Percentiles rank a stretch among this genome's conserved stretches.
These are phyloP conservation scores for Russula emetica DNA, from an alignment of 768 basidiomycete genomes.

Conservation along the genomic window DNA sequence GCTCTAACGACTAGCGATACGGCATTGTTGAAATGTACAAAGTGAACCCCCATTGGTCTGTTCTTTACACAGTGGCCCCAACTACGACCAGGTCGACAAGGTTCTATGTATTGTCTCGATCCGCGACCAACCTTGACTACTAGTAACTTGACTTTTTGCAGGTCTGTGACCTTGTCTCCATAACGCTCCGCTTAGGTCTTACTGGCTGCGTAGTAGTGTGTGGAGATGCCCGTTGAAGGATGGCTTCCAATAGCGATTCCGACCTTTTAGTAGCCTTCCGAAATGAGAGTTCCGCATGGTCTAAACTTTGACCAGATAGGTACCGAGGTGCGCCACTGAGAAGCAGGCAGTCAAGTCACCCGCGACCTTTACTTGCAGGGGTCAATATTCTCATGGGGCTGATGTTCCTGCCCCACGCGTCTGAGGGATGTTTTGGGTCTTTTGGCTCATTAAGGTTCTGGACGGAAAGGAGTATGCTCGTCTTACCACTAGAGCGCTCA, in stretches of 20 bases:
- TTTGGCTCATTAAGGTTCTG: slow-evolving; percentile 63
- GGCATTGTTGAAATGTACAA: too few species aligned
- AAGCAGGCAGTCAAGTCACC: background rate
- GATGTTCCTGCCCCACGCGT: slow-evolving; percentile 57
- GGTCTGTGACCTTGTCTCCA: background rate
- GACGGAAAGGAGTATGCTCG: slow-evolving; percentile 40
- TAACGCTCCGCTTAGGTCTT: background rate
- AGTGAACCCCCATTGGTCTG: too few species aligned
- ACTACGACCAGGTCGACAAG: too few species aligned
- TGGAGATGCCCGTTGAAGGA: too few species aligned
- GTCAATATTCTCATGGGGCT: slow-evolving; percentile 57
- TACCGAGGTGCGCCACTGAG: slow-evolving; percentile 48
- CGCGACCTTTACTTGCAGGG: slow-evolving; percentile 34
- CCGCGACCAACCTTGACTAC: too few species aligned
- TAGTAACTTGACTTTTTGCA: background rate
- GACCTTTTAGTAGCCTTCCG: slow-evolving; percentile 29
- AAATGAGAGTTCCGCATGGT: slow-evolving; percentile 50
- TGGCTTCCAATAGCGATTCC: too few species aligned
- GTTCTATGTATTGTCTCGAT: background rate
- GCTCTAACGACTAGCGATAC: too few species aligned
- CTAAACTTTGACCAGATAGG: slow-evolving; percentile 39
- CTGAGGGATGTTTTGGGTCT: slow-evolving; percentile 54
- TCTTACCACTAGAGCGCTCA: background rate
- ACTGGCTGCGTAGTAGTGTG: background rate
- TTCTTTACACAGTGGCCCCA: too few species aligned